A percentile compares a stretch with the other conserved stretches of the same genome.
Evolutionary conservation across 2,329 filamentous ascomycete species (phyloP).

Genomic region (Sclerotinia subarctica): DNA sequence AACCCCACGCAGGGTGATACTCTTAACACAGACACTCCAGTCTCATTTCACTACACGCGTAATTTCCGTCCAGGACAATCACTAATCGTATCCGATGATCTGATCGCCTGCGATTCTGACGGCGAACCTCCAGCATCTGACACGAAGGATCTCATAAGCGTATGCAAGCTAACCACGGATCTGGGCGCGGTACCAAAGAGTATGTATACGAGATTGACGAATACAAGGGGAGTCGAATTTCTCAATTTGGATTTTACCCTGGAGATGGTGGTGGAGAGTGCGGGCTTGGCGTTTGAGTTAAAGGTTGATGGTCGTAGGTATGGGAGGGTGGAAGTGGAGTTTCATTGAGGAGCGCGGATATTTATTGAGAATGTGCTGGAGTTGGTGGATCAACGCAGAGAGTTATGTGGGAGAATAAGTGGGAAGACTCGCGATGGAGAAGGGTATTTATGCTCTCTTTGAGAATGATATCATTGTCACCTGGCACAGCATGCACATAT

Average conservation of each 20-base stretch:
- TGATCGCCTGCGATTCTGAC: conserved; percentile 73
- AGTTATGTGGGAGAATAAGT: too few relatives aligned
- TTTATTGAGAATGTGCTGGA: too few relatives aligned
- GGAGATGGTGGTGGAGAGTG: conserved; percentile 79
- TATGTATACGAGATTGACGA: conserved; percentile 72
- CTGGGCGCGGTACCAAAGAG: conserved; percentile 70
- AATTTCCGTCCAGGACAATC: conserved; percentile 78
- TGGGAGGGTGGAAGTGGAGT: conserved; percentile 73
- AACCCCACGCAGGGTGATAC: conserved; percentile 58
- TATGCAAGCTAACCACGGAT: conserved; percentile 79
- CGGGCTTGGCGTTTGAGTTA: conserved; percentile 71
- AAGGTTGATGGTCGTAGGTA: conserved; percentile 77
- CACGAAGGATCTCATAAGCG: conserved; percentile 61
- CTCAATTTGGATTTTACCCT: conserved; percentile 79
- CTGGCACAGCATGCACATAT: neutral
- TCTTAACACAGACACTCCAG: conserved; percentile 68
- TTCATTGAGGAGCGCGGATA: conserved; percentile 52
- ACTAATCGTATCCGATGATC: conserved; percentile 72
- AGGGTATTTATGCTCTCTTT: neutral
- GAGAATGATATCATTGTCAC: neutral
- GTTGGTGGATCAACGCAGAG: neutral
- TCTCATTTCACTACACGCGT: conserved; percentile 81
- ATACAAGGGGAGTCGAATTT: conserved; percentile 76
- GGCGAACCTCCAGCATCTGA: conserved; percentile 55
- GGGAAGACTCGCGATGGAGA: too few relatives aligned